Base-by-base conservation (phyloP, 2,329 filamentous ascomycete species). In the Dactylellina cionopaga region DNA sequence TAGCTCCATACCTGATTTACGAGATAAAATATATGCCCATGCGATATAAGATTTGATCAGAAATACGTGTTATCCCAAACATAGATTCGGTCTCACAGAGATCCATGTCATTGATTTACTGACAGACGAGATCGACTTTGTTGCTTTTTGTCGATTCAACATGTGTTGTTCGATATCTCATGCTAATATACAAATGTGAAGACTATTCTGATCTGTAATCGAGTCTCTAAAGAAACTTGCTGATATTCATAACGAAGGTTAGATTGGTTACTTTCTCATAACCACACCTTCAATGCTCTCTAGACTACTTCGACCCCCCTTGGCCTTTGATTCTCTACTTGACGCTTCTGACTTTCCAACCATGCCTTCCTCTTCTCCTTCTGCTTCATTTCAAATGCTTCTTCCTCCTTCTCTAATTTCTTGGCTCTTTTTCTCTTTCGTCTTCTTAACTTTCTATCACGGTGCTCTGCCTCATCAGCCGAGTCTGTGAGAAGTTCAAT, bases 371-470 rank as follows among this genome's bases (percentile, higher is more conserved):
- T n/a, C n/a, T 5, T 27, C 19, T 13, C 33, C 15, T 5, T 55
- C 17, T 17, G 6, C 27, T 19, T 25, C 52, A 6, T 19, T 41
- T 31, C 63, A 11, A 49, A 54, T 4, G 24, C 7, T 29, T 68
- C 65, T 25, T 47, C 63, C 22, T 63, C 60, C 5, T 66, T 49
- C 29, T 47, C 31, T 43, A 7, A 24, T 11, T 33, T 54, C 39
- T 33, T 59, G 17, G 22, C 41, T 37, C 44, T 24, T 74, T 71
- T 66, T 76, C 49, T 76, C 66, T 24, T 62, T 54, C 43, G 74
- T 59, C 41, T 66, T 49, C 41, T 55, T 41, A 59, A 71, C 68
- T 44, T 74, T 33, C 66, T 49, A 41, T 64, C 43, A 10, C 35
- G 17, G 35, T 72, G 59, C 2, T 72, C 66, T 0, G 37, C 68